These are phyloP conservation scores for Cetradonia linearis DNA, from an alignment of 495 filamentous ascomycete species.

Conservation along the genomic window DNA sequence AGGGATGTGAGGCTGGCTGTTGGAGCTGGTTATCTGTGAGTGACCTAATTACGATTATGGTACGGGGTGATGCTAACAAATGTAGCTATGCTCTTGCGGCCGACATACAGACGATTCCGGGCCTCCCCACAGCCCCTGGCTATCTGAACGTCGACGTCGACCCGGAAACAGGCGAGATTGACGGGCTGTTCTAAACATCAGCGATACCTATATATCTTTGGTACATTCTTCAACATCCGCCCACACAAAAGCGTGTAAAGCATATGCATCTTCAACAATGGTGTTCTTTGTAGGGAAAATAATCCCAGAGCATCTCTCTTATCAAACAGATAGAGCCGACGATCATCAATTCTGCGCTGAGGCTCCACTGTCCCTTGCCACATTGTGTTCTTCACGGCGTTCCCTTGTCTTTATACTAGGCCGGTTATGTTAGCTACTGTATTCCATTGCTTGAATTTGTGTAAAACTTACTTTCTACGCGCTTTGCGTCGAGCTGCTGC, in stretches of 20 bases:
- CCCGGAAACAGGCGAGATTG: constrained; percentile 85
- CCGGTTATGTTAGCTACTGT: not conserved
- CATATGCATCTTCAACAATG: constrained; percentile 15
- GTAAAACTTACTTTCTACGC: not conserved
- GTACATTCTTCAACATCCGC: constrained; percentile 13
- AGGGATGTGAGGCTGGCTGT: constrained; percentile 88
- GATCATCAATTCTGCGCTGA: not conserved
- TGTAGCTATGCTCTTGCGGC: constrained; percentile 82
- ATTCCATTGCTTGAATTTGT: not conserved
- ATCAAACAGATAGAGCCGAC: not conserved
- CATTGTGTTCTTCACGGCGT: not conserved
- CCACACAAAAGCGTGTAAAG: not conserved
- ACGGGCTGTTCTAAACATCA: constrained; percentile 70
- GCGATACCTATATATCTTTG: not conserved
- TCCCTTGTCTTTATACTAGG: not conserved
- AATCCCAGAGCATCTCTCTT: not conserved
- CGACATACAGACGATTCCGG: constrained; percentile 97
- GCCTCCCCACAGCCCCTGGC: constrained; percentile 86
- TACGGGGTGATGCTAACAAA: constrained; percentile 11
- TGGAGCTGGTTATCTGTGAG: constrained; percentile 83
- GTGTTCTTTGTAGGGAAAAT: not conserved
- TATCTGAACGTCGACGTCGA: constrained; percentile 96
- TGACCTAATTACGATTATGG: constrained; percentile 12
- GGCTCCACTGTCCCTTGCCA: not conserved
- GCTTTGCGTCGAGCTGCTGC: not conserved